Evolutionary conservation across 805 yeast genomes (phyloP), one percentile per base, ranked within the genome.

Genomic region (Yarrowia porcina): DNA sequence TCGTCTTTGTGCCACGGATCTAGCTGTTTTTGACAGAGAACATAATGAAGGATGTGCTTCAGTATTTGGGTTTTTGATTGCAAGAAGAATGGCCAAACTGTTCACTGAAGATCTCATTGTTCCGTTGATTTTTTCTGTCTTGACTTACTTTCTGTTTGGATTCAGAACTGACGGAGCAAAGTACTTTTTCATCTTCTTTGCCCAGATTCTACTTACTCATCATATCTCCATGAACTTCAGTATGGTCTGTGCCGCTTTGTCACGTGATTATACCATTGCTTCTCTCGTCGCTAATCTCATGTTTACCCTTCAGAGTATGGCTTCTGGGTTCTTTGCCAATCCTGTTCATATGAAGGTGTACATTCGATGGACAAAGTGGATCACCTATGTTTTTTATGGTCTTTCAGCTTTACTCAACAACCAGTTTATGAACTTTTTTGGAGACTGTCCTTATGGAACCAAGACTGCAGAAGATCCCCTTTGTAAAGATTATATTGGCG

Each of bases 281-380:
- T 77, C 88, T 0, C 74, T 87, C 63, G 73, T 84, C n/a, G 79
- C 83, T 32, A 88, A 88, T 68, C 70, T 84, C 61, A 80, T 84
- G 65, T 87, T 83, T 70, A 89, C 90, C 30, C 74, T 88, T 27
- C 90, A 89, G 69, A 83, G 89, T 60, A 82, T 88, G 79, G 89
- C 90, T 0, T 86, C 90, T 72, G 97, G 96, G 0, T 88, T 83
- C 73, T 89, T 87, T 69, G 88, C 86, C 21, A 89, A 89, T 71
- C 83, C 91, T 0, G 76, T 78, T 8, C 79, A 83, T 0, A 80
- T 89, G 84, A 96, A 96, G 0, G 96, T 88, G 1, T 90, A 90
- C 69, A 96, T 90, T 9, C 78, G 90, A 35, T 90, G 97, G 97
- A 80, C 86, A 5, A 88, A 87, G 70, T 90, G 88, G 72, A 76